Percentiles rank a stretch among this genome's conserved stretches.
These are phyloP conservation scores for Rhodotorula sp. DNA, from an alignment of 1,284 basidiomycete species.

Conservation along the genomic window DNA sequence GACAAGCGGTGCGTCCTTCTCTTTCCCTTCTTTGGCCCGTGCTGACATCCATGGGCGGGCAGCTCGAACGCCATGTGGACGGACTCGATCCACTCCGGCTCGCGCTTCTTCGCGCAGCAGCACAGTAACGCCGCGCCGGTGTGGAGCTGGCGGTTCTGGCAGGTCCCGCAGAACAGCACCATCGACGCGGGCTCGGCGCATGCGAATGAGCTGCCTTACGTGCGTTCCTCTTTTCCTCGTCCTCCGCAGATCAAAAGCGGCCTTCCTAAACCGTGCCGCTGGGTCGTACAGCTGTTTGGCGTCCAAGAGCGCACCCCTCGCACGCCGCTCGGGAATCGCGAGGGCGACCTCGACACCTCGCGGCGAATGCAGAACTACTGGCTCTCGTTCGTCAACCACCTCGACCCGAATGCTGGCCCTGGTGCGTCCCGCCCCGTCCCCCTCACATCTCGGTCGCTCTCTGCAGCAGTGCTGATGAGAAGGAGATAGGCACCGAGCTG, in stretches of 20 bases:
- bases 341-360: constrained; percentile 27
- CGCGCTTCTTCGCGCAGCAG: constrained; percentile 16
- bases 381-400: constrained; percentile 32
- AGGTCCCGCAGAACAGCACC: constrained; percentile 36
- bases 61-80: not conserved
- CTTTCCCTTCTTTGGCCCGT: not conserved
- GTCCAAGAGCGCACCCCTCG: constrained; percentile 35
- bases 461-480: too few species aligned
- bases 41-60: not conserved
- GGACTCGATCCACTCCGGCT: constrained; percentile 25
- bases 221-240: constrained; percentile 36
- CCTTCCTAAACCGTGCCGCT: too few species aligned
- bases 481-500: not conserved
- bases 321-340: constrained; percentile 38
- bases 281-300: constrained; percentile 10
- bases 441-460: not conserved
- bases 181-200: constrained; percentile 31
- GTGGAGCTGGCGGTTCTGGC: constrained; percentile 44
- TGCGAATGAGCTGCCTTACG: constrained; percentile 38
- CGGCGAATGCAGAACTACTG: constrained; percentile 24
- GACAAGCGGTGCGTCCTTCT: constrained; percentile 29
- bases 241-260: not conserved
- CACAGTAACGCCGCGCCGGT: constrained; percentile 18
- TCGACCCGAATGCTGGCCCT: constrained; percentile 1
- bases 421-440: not conserved